Percentiles rank a stretch among this genome's conserved stretches.
phyloP scores from a whole-genome alignment of 306 rosid genomes.

The Trifolium repens region DNA sequence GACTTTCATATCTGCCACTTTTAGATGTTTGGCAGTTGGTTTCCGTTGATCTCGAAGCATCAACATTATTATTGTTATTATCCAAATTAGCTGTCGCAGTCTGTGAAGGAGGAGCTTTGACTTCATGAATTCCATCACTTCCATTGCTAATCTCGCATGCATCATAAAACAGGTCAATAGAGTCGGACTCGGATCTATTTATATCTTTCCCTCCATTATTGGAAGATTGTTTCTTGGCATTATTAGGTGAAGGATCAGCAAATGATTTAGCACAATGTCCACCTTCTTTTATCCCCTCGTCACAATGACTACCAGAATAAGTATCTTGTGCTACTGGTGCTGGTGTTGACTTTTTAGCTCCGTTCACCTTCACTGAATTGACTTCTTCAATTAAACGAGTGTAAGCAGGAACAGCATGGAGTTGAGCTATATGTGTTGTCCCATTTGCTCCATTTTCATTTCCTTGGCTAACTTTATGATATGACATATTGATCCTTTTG shows the following conservation, averaged over 20 bases:
- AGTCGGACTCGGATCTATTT: constrained; percentile 48
- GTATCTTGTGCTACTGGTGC: constrained; percentile 45
- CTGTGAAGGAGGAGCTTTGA: constrained; percentile 51
- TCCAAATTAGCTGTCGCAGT: constrained; percentile 42
- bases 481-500: constrained; percentile 70
- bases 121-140: constrained; percentile 45
- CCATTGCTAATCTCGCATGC: constrained; percentile 55
- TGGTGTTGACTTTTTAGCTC: constrained; percentile 45
- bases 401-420: constrained; percentile 71
- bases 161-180: constrained; percentile 52
- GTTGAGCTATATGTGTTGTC: constrained; percentile 61
- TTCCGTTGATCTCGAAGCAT: constrained; percentile 49
- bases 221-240: constrained; percentile 53
- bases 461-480: constrained; percentile 68
- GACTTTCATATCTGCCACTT: constrained; percentile 45
- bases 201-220: constrained; percentile 47
- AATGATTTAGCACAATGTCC: constrained; percentile 32
- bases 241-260: constrained; percentile 46
- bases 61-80: constrained; percentile 21
- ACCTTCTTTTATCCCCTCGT: constrained; percentile 41
- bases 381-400: constrained; percentile 68
- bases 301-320: constrained; percentile 31
- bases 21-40: constrained; percentile 43
- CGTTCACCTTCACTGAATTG: constrained; percentile 47
- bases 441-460: constrained; percentile 54